Evolutionary conservation across 352 stramenopile species (phyloP), one percentile per base, ranked within the genome.

Genomic region (Pythium folliculosum): DNA sequence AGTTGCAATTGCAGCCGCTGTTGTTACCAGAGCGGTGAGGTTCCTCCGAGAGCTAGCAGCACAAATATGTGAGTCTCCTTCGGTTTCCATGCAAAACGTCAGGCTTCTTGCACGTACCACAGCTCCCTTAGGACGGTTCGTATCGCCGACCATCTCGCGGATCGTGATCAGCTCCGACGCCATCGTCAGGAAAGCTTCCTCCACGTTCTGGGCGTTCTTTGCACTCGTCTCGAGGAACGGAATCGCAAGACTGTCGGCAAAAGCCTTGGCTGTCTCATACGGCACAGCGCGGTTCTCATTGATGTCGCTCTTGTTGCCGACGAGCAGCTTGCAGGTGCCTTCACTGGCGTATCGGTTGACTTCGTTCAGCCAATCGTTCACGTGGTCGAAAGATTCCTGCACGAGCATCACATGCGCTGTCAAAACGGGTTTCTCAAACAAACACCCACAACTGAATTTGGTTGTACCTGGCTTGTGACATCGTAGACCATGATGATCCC

Each of bases 241-340:
- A 80, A 99, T 99, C 38, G 96, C 96, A 53, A 99, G 77, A 66
- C 85, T 97, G 72, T 99, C 97, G 19, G 97, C 97, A 78, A 98
- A 98, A 38, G 92, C 97, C 84, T 99, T 99, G 27, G 96, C 98
- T 51, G 97, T 92, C 75, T 99, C 97, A 47, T 97, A 98, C 43
- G 90, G 92, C 43, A 99, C 97, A 8, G 92, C 96, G 40, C 97
- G 88, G 76, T 99, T 99, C 70, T 94, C 89, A 59, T 84, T 96
- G 37, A 99, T 91, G 84, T 99, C 98, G 70, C 92, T 98, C 88
- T 99, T 99, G 86, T 99, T 99, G 57, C 98, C 98, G 8, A 99
- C 96, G 1, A 99, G 88, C 12, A 99, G 88, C 81, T 99, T 99
- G 77, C 98, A 98, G 17, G 98, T 97, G 79, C 98, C 98, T 81